Percentiles rank a stretch among this genome's conserved stretches.
Conservation (phyloP, 108 stramenopile species). For the Nannochloropsis oceanica region DNA sequence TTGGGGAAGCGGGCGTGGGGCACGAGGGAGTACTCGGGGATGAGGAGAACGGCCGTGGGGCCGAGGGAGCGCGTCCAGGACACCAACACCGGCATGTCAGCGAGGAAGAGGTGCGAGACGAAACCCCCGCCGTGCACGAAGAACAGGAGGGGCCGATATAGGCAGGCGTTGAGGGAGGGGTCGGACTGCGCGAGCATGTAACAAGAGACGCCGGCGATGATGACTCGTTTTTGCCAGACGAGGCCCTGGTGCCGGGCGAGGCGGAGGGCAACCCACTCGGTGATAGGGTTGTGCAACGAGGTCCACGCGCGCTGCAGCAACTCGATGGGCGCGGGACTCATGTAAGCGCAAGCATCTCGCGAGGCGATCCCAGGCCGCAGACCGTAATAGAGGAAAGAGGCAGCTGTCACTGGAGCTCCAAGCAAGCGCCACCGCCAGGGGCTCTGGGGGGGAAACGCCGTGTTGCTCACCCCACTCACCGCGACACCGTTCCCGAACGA, state of each 20-base stretch:
- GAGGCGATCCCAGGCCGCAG: background rate
- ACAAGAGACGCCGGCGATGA: background rate
- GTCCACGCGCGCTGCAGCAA: background rate
- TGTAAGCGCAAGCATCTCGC: background rate
- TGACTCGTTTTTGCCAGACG: background rate
- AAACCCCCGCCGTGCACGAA: conserved; percentile 17
- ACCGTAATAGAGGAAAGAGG: background rate
- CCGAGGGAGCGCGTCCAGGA: background rate
- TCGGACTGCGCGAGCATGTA: background rate
- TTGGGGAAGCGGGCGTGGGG: background rate
- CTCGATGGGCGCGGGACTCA: background rate
- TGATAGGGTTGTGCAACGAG: background rate
- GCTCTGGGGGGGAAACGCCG: background rate
- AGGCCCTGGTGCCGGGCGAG: background rate
- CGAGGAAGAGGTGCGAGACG: background rate
- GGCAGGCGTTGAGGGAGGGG: background rate
- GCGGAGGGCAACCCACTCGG: background rate
- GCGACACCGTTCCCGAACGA: background rate
- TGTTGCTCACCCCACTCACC: background rate
- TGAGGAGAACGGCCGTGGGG: background rate
- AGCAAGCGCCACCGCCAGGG: background rate
- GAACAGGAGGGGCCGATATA: background rate
- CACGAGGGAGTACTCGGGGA: background rate
- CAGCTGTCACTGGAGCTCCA: background rate
- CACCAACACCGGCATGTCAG: background rate